Evolutionary conservation across 768 basidiomycete species (phyloP).

Genomic region (Lactifluus echinatus): DNA sequence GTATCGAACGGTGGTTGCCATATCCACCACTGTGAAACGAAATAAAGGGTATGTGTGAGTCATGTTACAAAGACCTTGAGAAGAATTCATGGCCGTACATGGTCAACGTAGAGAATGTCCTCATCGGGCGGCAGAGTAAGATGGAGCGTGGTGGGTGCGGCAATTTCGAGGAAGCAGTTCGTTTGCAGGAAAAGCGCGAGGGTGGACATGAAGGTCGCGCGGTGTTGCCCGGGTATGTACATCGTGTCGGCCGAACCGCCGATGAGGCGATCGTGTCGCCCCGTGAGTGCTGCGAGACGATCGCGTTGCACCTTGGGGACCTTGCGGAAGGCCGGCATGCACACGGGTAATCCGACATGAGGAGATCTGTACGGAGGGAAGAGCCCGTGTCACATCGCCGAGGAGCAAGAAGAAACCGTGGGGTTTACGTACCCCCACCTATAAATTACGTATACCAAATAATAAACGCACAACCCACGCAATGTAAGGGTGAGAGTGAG

Average conservation of each 20-base stretch:
- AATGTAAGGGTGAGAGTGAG: not conserved
- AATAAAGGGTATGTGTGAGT: not conserved
- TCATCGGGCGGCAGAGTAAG: slow-evolving; percentile 34
- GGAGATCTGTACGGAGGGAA: slow-evolving; percentile 28
- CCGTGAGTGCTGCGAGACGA: slow-evolving; percentile 30
- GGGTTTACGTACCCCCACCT: slow-evolving; percentile 22
- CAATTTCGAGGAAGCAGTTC: slow-evolving; percentile 43
- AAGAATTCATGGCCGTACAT: slow-evolving; percentile 24
- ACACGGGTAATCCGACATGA: slow-evolving; percentile 36
- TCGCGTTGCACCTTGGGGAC: slow-evolving; percentile 31
- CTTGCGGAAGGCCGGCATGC: slow-evolving; percentile 35
- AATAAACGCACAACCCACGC: not conserved
- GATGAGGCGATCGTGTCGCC: slow-evolving; percentile 32
- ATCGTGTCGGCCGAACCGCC: slow-evolving; percentile 43
- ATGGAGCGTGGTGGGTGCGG: slow-evolving; percentile 38
- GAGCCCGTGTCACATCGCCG: not conserved
- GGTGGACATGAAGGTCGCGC: slow-evolving; percentile 33
- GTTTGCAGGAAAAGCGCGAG: slow-evolving; percentile 39
- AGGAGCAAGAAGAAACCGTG: not conserved
- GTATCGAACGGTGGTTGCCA: slow-evolving; percentile 39
- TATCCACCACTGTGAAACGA: slow-evolving; percentile 36
- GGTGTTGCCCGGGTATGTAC: slow-evolving; percentile 39
- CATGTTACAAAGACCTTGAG: not conserved
- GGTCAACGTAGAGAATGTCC: slow-evolving; percentile 39
- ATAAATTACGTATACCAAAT: not conserved